phyloP scores from a whole-genome alignment of 2,329 filamentous ascomycete genomes.

The Botrytis porri region DNA sequence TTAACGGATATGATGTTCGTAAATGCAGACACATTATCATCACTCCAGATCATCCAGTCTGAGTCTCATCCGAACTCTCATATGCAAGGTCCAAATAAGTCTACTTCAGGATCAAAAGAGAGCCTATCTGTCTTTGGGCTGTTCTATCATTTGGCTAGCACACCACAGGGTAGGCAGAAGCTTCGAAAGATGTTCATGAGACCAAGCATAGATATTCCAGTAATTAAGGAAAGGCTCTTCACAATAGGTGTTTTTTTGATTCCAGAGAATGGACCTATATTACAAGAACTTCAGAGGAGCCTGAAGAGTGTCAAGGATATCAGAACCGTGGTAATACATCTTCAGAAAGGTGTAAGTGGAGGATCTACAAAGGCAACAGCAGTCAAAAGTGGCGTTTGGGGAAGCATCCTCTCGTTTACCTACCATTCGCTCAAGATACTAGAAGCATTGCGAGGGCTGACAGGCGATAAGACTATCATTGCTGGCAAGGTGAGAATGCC shows the following conservation, averaged over 20 bases:
- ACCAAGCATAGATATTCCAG: conserved; percentile 64
- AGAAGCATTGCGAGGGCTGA: conserved; percentile 58
- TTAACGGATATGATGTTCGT: conserved; percentile 69
- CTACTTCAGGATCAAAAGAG: conserved; percentile 68
- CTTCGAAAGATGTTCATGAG: conserved; percentile 80
- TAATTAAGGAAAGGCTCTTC: conserved; percentile 70
- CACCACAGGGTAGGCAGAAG: conserved; percentile 70
- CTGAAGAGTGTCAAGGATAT: conserved; percentile 76
- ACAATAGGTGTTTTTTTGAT: conserved; percentile 65
- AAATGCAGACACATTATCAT: conserved; percentile 73
- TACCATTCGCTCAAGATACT: conserved; percentile 68
- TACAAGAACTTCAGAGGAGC: conserved; percentile 56
- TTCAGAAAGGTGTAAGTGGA: conserved; percentile 74
- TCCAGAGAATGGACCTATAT: conserved; percentile 59
- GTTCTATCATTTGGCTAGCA: conserved; percentile 71
- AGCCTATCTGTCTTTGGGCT: conserved; percentile 80
- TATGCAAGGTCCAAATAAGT: conserved; percentile 64
- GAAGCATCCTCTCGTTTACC: conserved; percentile 67
- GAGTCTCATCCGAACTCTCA: conserved; percentile 82
- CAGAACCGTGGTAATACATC: conserved; percentile 61
- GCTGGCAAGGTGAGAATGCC: conserved; percentile 50
- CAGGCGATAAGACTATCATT: conserved; percentile 49
- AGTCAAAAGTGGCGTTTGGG: conserved; percentile 69
- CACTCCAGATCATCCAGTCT: conserved; percentile 79
- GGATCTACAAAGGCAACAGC: conserved; percentile 40